Conservation (phyloP, 805 yeast genomes). For the Candida adriatica region DNA sequence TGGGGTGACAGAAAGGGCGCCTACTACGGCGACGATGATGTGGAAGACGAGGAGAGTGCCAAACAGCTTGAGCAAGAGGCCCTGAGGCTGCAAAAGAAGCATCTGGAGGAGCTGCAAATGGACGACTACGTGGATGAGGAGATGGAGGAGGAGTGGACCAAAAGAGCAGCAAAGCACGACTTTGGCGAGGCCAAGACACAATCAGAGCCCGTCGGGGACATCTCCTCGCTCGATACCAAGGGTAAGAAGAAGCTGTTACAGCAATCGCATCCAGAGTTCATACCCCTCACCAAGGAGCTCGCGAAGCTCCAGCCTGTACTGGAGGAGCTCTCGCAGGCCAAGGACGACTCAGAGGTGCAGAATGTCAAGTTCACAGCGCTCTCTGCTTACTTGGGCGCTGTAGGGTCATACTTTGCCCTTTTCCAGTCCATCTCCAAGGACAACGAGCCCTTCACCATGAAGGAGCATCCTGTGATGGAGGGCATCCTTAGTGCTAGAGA, state of each 20-base stretch:
- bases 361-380: constrained; percentile 62
- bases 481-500: constrained; percentile 75
- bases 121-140: constrained; percentile 76
- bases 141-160: constrained; percentile 72
- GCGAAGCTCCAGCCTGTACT: constrained; percentile 35
- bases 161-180: constrained; percentile 44
- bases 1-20: constrained; percentile 40
- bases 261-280: constrained; percentile 73
- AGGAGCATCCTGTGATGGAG: constrained; percentile 88
- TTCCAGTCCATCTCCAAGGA: constrained; percentile 49
- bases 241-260: constrained; percentile 49
- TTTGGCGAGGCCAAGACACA: constrained; percentile 25
- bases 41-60: constrained; percentile 62
- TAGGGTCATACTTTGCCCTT: constrained; percentile 72
- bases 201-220: constrained; percentile 29
- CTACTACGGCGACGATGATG: constrained; percentile 48
- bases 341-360: constrained; percentile 28
- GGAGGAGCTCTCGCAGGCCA: constrained; percentile 28
- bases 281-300: constrained; percentile 66
- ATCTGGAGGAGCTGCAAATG: constrained; percentile 67
- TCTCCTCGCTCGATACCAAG: constrained; percentile 41
- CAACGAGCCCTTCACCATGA: constrained; percentile 59
- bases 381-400: constrained; percentile 70
- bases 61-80: constrained; percentile 85
- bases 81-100: constrained; percentile 72